phyloP scores from a whole-genome alignment of 805 yeast genomes.

The Candida dajiaensis region DNA sequence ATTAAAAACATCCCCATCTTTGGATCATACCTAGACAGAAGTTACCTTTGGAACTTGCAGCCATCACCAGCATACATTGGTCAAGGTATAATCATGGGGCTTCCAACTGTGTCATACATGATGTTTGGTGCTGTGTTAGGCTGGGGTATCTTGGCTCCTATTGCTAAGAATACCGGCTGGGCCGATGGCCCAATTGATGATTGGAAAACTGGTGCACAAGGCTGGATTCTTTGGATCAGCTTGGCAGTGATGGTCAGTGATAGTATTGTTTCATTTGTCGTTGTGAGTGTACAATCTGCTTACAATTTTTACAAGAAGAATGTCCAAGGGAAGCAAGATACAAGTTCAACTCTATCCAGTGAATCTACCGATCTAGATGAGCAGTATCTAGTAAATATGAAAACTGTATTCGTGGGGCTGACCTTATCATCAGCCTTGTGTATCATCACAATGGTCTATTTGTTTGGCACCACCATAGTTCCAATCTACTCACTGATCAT shows the following conservation, averaged over 20 bases:
- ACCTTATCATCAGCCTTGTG: slow-evolving; percentile 63
- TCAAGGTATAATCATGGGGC: slow-evolving; percentile 96
- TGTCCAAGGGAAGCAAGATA: not conserved
- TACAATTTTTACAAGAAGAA: slow-evolving; percentile 12
- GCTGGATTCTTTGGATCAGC: slow-evolving; percentile 96
- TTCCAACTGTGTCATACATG: slow-evolving; percentile 88
- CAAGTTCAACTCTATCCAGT: not conserved
- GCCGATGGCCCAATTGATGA: slow-evolving; percentile 86
- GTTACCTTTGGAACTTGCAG: slow-evolving; percentile 81
- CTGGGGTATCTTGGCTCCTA: slow-evolving; percentile 88
- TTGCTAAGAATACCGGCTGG: slow-evolving; percentile 69
- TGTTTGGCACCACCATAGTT: slow-evolving; percentile 60
- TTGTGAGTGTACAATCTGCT: slow-evolving; percentile 46
- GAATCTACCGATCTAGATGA: slow-evolving; percentile 26
- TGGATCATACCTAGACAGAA: slow-evolving; percentile 54
- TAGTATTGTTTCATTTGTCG: slow-evolving; percentile 72
- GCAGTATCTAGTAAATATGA: slow-evolving; percentile 43
- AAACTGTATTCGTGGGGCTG: slow-evolving; percentile 54
- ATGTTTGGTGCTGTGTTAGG: slow-evolving; percentile 83
- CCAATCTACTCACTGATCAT: slow-evolving; percentile 65
- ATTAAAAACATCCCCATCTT: slow-evolving; percentile 68
- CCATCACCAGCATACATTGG: slow-evolving; percentile 98
- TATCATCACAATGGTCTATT: slow-evolving; percentile 50
- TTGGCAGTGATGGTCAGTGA: slow-evolving; percentile 92
- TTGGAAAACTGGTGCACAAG: slow-evolving; percentile 93